Evolutionary conservation across 768 basidiomycete species (phyloP), one percentile per base, ranked within the genome.

Genomic region (Fomitopsis serialis): DNA sequence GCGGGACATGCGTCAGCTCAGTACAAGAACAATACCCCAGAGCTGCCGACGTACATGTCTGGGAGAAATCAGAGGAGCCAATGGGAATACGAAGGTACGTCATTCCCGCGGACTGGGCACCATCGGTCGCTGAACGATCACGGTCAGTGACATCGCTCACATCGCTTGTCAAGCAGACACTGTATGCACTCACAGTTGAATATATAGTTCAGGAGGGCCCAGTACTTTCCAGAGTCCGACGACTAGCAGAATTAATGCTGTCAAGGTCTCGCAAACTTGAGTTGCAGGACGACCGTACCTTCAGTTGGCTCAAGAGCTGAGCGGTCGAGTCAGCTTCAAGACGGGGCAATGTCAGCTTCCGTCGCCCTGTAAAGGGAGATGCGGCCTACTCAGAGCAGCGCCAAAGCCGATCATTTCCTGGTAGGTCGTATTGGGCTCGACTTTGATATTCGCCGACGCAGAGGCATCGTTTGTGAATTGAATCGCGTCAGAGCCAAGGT

Each of bases 61-160:
- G 69, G 11, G 88, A 87, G 61, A 89, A 89, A 66, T 89, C 88
- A 2, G 84, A 78, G 3, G 88, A 84, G 13, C 88, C 88, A 13
- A 90, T 73, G 0, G 87, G 79, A 36, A 89, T 72, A 10, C 88
- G 79, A 46, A 90, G 68, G 60, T 85, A 86, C 42, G 80, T 82
- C 48, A 90, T 68, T 1, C 87, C 88, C 24, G 88, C 87, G 6
- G 79, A 74, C 52, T 80, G 72, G 11, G 77, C 76, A 0, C 75
- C 82, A 63, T 89, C 81, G 1, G 78, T 77, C 15, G 82, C 77
- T 78, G 52, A 11, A 34, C 8, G 22, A 21, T 47, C 13, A 10
- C 12, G 27, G 22, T 50, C n/a, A 32, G 29, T 32, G 21, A n/a
- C n/a, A n/a, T n/a, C n/a, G n/a, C n/a, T n/a, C 37, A 8, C 17